Base-by-base conservation (phyloP, 805 yeast species). In the Candida sithepensis region DNA sequence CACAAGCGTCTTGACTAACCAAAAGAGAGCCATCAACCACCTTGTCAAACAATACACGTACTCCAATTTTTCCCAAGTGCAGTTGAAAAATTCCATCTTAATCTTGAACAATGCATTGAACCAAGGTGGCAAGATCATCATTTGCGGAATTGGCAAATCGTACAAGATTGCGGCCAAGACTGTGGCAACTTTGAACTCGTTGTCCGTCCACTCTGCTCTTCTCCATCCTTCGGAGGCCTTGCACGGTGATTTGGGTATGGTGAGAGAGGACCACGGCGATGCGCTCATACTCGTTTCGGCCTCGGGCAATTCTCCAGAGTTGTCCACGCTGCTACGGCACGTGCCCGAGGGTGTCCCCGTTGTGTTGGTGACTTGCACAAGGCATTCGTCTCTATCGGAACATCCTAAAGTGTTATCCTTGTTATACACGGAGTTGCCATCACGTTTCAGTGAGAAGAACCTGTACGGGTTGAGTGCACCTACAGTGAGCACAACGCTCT, bases 171-270 rank as follows among this genome's bases (percentile, higher is more conserved):
- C 89, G 13, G 71, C 77, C 47, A 89, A 89, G 65, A 69, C 84
- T 13, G 88, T 80, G 45, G 96, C 96, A 9, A 89, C 96, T 4
- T 69, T 89, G 65, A 87, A 85, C 60, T 88, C 96, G 0, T 71
- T 90, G 48, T 82, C 90, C 26, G 75, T 89, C 44, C 82, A 79
- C 44, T 73, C 96, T 0, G 77, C 81, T 0, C 56, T 77, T 1
- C 67, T 89, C 45, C 96, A 89, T 60, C 96, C 97, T 0, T 70
- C 87, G 3, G 97, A 89, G 51, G 96, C 96, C 0, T 69, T 90
- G 18, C 97, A 89, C 63, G 97, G 97, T 5, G 97, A 89, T 63
- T 73, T 89, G 56, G 97, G 97, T 2, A 66, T 83, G 34, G 67
- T 90, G 8, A 66, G 78, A 43, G 78, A 75, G 22, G 74, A 74